Conservation (phyloP, 495 filamentous ascomycete genomes). For the Neurospora sp. region DNA sequence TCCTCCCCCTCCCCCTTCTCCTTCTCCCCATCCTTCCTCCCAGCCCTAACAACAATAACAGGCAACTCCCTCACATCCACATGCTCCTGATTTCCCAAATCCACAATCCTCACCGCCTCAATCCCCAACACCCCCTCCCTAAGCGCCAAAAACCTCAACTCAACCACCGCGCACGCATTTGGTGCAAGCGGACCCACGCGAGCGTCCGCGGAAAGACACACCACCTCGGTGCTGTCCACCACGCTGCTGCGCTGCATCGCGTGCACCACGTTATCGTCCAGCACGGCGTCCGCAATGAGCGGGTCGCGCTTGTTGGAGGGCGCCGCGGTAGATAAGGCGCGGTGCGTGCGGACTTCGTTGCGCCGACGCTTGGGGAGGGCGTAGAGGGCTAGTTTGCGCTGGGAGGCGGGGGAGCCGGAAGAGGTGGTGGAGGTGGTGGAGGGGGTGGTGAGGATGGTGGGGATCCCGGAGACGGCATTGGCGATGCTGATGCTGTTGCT, state of each 20-base stretch:
- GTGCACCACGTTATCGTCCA: conserved; percentile 77
- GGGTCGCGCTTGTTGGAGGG: conserved; percentile 14
- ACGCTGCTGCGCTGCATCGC: conserved; percentile 67
- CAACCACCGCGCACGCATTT: conserved; percentile 67
- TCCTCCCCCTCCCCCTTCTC: conserved; percentile 1
- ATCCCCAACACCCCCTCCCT: conserved; percentile 63
- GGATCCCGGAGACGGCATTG: not conserved
- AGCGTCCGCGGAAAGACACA: conserved; percentile 76
- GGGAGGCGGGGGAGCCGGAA: not conserved
- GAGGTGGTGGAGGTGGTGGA: not conserved
- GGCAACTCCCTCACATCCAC: conserved; percentile 77
- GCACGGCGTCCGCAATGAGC: conserved; percentile 60
- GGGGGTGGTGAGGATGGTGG: not conserved
- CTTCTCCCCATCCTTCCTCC: conserved; percentile 12
- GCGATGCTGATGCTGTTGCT: not conserved
- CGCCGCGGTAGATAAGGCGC: conserved; percentile 39
- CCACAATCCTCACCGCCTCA: conserved; percentile 73
- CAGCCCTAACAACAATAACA: conserved; percentile 46
- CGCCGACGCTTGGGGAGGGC: conserved; percentile 69
- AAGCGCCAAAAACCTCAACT: conserved; percentile 72
- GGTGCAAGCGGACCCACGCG: conserved; percentile 69
- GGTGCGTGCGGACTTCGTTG: conserved; percentile 49
- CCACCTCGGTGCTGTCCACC: conserved; percentile 62
- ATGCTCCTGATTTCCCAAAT: conserved; percentile 70
- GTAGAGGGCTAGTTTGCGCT: conserved; percentile 68